These are phyloP conservation scores for Coemansia sp. DNA, from an alignment of 192 early-diverging fungal genomes.

Conservation along the genomic window DNA sequence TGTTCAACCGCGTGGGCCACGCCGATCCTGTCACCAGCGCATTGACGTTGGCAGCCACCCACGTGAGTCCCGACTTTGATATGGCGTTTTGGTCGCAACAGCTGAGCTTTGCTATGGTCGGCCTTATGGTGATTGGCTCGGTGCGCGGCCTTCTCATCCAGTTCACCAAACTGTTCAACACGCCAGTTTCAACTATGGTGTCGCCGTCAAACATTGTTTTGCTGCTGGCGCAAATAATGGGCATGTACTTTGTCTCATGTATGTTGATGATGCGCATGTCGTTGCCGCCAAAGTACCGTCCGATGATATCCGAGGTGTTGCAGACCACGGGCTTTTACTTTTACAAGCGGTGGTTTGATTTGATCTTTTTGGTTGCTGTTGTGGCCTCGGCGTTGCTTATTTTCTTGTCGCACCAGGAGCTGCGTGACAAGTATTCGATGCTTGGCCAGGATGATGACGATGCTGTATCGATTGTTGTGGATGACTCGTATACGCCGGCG, in stretches of 20 bases:
- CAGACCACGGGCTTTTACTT: slow-evolving; percentile 85
- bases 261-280: slow-evolving; percentile 92
- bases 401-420: slow-evolving; percentile 67
- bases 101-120: slow-evolving; percentile 88
- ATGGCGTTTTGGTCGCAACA: slow-evolving; percentile 86
- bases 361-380: slow-evolving; percentile 85
- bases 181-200: slow-evolving; percentile 64
- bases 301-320: slow-evolving; percentile 76
- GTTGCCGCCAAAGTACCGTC: slow-evolving; percentile 78
- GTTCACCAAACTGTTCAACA: slow-evolving; percentile 75
- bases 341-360: slow-evolving; percentile 93
- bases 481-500: slow-evolving; percentile 30
- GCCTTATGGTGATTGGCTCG: slow-evolving; percentile 84
- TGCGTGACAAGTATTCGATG: slow-evolving; percentile 55
- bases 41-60: slow-evolving; percentile 69
- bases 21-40: slow-evolving; percentile 82
- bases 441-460: slow-evolving; percentile 49
- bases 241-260: slow-evolving; percentile 88
- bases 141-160: slow-evolving; percentile 85
- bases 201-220: slow-evolving; percentile 76
- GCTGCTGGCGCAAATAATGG: slow-evolving; percentile 85
- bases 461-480: slow-evolving; percentile 47
- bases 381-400: slow-evolving; percentile 69
- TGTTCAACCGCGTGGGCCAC: slow-evolving; percentile 71
- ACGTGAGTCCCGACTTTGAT: slow-evolving; percentile 69